A percentile compares a stretch with the other conserved stretches of the same genome.
Conservation (phyloP, 208 protist species). For the Trypanosoma lewisi region DNA sequence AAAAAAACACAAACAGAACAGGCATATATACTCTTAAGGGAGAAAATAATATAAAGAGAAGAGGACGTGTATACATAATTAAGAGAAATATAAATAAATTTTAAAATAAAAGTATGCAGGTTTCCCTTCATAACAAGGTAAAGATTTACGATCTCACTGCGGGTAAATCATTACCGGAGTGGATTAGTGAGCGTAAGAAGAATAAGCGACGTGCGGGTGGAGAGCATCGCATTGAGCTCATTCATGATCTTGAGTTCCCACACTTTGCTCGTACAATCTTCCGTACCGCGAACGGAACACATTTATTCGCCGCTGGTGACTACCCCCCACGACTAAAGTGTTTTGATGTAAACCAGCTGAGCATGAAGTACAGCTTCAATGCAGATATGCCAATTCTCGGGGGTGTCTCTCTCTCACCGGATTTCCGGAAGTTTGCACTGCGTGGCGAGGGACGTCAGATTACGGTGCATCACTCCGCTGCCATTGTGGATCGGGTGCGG, state of each 20-base stretch:
- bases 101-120: constrained; percentile 79
- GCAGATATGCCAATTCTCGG: constrained; percentile 84
- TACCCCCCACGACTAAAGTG: constrained; percentile 89
- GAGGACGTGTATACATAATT: background rate
- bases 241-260: constrained; percentile 89
- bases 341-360: constrained; percentile 88
- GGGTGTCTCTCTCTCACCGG: constrained; percentile 76
- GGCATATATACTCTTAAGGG: background rate
- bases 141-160: constrained; percentile 89
- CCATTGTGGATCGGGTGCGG: constrained; percentile 75
- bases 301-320: constrained; percentile 85
- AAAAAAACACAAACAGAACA: background rate
- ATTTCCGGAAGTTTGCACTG: constrained; percentile 90
- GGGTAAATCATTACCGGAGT: constrained; percentile 85
- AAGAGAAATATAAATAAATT: background rate
- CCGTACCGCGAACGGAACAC: constrained; percentile 73
- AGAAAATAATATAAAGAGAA: constrained; percentile 5
- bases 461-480: constrained; percentile 80
- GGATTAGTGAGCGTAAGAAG: constrained; percentile 73
- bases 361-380: constrained; percentile 92
- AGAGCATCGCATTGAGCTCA: constrained; percentile 78
- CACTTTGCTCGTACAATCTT: constrained; percentile 80
- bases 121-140: constrained; percentile 83
- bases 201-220: constrained; percentile 50
- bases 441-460: constrained; percentile 76